Conservation (phyloP, 768 basidiomycete genomes). For the Suillus spraguei region DNA sequence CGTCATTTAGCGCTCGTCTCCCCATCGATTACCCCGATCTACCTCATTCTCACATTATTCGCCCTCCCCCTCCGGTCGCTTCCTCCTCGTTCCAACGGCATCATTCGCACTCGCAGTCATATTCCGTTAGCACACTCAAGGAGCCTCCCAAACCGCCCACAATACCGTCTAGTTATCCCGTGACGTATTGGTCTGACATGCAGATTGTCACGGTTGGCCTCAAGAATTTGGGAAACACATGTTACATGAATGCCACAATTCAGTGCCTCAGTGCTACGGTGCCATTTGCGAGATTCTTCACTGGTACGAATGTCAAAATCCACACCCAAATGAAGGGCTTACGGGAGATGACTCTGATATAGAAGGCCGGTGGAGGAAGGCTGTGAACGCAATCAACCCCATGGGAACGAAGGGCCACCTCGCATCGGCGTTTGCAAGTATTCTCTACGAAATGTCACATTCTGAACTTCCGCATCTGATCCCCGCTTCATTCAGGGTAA, state of each 20-base stretch:
- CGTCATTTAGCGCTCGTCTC: conserved; percentile 41
- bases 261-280: conserved; percentile 95
- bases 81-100: conserved; percentile 72
- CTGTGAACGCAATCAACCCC: conserved; percentile 83
- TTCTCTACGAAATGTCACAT: conserved; percentile 87
- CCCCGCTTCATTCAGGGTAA: conserved; percentile 83
- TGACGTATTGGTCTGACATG: conserved; percentile 82
- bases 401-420: conserved; percentile 87
- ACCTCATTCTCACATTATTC: conserved; percentile 56
- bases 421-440: conserved; percentile 78
- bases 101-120: conserved; percentile 53
- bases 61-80: conserved; percentile 81
- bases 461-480: conserved; percentile 82
- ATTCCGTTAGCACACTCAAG: conserved; percentile 30
- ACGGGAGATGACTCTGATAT: conserved; percentile 10
- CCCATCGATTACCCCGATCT: conserved; percentile 85
- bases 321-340: neutral
- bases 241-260: conserved; percentile 98
- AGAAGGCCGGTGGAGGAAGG: conserved; percentile 83
- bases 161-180: conserved; percentile 76
- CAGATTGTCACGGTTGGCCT: conserved; percentile 82
- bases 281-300: conserved; percentile 92
- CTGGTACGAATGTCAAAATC: conserved; percentile 49
- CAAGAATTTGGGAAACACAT: conserved; percentile 96
- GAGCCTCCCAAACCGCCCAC: conserved; percentile 60